Evolutionary conservation across 345 rosid species (phyloP).

Genomic region (Iberis pinnata): DNA sequence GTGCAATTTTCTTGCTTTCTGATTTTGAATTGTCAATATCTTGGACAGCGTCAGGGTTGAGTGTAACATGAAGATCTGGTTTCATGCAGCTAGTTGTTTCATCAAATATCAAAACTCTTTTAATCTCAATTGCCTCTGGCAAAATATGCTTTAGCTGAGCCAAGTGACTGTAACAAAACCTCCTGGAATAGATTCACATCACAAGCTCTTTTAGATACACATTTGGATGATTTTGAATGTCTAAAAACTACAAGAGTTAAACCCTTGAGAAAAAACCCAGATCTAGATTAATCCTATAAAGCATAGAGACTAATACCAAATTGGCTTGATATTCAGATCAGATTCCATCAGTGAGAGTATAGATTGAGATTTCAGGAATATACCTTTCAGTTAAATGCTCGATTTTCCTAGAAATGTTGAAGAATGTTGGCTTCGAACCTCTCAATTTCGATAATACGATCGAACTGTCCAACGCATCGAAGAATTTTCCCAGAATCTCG

Average conservation of each 20-base stretch:
- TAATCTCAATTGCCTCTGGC: constrained; percentile 73
- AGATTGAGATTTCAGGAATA: background rate
- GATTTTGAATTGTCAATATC: constrained; percentile 29
- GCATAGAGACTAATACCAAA: background rate
- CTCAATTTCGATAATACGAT: constrained; percentile 44
- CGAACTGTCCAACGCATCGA: constrained; percentile 55
- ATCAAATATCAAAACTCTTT: constrained; percentile 45
- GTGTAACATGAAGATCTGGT: constrained; percentile 64
- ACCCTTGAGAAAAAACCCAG: too few species aligned
- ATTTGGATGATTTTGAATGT: too few species aligned
- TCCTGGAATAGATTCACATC: constrained; percentile 39
- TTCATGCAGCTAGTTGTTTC: constrained; percentile 69
- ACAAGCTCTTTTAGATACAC: background rate
- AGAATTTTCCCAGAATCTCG: constrained; percentile 50
- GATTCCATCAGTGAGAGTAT: background rate
- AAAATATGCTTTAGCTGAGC: constrained; percentile 69
- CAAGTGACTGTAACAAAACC: constrained; percentile 60
- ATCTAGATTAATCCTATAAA: too few species aligned
- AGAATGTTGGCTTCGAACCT: constrained; percentile 48
- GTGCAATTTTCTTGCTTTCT: constrained; percentile 35
- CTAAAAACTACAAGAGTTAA: too few species aligned
- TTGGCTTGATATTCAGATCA: background rate
- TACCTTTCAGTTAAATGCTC: constrained; percentile 73
- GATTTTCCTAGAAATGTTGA: constrained; percentile 45
- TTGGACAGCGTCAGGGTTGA: constrained; percentile 44